These are phyloP conservation scores for Ploettnerulaceae sp. DNA, from an alignment of 2,329 filamentous ascomycete species.

Conservation along the genomic window DNA sequence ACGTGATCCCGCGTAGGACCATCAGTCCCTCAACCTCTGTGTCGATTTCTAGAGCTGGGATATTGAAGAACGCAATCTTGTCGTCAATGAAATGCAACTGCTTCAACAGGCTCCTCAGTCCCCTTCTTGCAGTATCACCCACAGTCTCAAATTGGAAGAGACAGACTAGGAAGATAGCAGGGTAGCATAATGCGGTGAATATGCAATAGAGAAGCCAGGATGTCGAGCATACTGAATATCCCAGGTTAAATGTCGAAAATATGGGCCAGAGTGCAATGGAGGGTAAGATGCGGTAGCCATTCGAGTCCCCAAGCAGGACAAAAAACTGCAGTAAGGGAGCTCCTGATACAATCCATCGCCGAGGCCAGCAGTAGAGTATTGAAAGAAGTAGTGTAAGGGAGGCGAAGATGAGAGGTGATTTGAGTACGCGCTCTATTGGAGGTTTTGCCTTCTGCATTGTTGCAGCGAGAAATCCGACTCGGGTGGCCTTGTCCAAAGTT, in stretches of 20 bases:
- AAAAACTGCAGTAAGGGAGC: slow-evolving; percentile 35
- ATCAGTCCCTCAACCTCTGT: slow-evolving; percentile 48
- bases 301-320: slow-evolving; percentile 35
- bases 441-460: slow-evolving; percentile 1
- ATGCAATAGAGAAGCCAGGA: slow-evolving; percentile 47
- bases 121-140: slow-evolving; percentile 28
- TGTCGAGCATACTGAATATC: slow-evolving; percentile 44
- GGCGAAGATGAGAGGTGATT: slow-evolving; percentile 18
- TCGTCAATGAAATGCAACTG: slow-evolving; percentile 47
- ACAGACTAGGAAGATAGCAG: slow-evolving; percentile 39
- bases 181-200: slow-evolving; percentile 41
- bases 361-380: slow-evolving; percentile 29
- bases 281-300: slow-evolving; percentile 38
- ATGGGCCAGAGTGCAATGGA: slow-evolving; percentile 43
- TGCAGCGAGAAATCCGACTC: not conserved
- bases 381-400: slow-evolving; percentile 12
- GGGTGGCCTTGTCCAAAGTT: no score
- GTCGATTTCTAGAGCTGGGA: slow-evolving; percentile 48
- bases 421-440: slow-evolving; percentile 7
- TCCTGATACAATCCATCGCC: slow-evolving; percentile 40
- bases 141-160: slow-evolving; percentile 41
- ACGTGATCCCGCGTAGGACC: slow-evolving; percentile 46
- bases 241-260: slow-evolving; percentile 42
- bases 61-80: slow-evolving; percentile 40
- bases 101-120: slow-evolving; percentile 34